Evolutionary conservation across 768 basidiomycete genomes (phyloP), one percentile per base, ranked within the genome.

Genomic region (Phanerodontia chrysosporium): DNA sequence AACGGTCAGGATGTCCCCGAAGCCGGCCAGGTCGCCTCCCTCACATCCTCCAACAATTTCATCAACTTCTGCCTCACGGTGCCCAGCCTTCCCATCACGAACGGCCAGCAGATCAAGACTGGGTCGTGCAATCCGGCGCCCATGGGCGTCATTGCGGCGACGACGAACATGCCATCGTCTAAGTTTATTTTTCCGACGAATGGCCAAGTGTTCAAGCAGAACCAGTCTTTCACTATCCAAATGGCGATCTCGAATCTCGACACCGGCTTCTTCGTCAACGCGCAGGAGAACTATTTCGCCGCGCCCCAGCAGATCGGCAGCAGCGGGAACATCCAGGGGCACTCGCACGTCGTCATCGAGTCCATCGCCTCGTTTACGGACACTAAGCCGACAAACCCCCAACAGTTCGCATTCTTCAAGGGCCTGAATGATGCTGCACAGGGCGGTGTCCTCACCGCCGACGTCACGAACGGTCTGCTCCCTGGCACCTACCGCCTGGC

Each of bases 21-120:
- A 0, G 60, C 76, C 55, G 83, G 82, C 28, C 78, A 85, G 70
- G 77, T 78, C 24, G 74, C 83, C 14, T 86, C 84, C 6, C 71
- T 83, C 7, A 85, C 81, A 0, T 85, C 85, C n/a, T 70, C 70
- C 48, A 86, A 90, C 74, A 90, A 90, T 76, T 90, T 86, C 69
- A 87, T 87, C 73, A 86, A 87, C 74, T 85, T 76, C 69, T 87
- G 87, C 64, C 70, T 74, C 7, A 80, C 78, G n/a, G 66, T 76
- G 3, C 67, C 77, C 7, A 66, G 76, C 51, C 70, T 80, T 44
- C 80, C 85, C 3, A 76, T 87, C 59, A 88, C 88, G 46, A 81
- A 85, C 64, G 85, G 86, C 28, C 59, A 76, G 64, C 85, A 83
- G 65, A 70, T 81, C 66, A 71, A 64, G 56, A 72, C 68, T 6